phyloP scores from a whole-genome alignment of 352 stramenopile species.

The Phytopythium oedochilum region DNA sequence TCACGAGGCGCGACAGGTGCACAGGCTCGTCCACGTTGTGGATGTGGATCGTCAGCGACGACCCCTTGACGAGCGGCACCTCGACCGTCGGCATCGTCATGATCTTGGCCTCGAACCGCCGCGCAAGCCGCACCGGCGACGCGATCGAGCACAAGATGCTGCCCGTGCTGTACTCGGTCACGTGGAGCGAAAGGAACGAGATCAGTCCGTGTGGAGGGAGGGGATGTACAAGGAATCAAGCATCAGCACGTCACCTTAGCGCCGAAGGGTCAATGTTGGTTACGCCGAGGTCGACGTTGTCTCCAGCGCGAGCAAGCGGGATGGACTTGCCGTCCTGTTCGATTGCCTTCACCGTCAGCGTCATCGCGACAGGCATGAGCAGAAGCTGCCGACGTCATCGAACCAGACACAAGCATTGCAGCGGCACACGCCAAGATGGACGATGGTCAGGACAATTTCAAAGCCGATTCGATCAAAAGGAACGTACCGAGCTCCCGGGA shows the following conservation, averaged over 20 bases:
- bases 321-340: slow-evolving; percentile 68
- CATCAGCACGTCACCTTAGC: slow-evolving; percentile 34
- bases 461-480: too few relatives aligned
- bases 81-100: slow-evolving; percentile 87
- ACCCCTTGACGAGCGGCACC: slow-evolving; percentile 82
- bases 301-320: slow-evolving; percentile 59
- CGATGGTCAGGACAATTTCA: too few relatives aligned
- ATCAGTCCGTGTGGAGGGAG: too few relatives aligned
- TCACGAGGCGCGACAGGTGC: slow-evolving; percentile 75
- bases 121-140: slow-evolving; percentile 65
- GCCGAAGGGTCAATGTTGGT: slow-evolving; percentile 65
- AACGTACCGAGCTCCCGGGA: slow-evolving; percentile 59
- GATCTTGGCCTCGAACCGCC: slow-evolving; percentile 86
- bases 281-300: slow-evolving; percentile 78
- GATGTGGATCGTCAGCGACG: slow-evolving; percentile 80
- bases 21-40: slow-evolving; percentile 86
- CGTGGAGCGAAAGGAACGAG: neutral
- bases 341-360: slow-evolving; percentile 60
- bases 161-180: slow-evolving; percentile 37
- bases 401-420: neutral
- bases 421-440: neutral
- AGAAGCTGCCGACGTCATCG: slow-evolving; percentile 31
- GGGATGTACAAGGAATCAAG: too few relatives aligned
- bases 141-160: slow-evolving; percentile 83
- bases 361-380: slow-evolving; percentile 53